Evolutionary conservation across 2,329 filamentous ascomycete genomes (phyloP).

Genomic region (Pseudogymnoascus sp.): DNA sequence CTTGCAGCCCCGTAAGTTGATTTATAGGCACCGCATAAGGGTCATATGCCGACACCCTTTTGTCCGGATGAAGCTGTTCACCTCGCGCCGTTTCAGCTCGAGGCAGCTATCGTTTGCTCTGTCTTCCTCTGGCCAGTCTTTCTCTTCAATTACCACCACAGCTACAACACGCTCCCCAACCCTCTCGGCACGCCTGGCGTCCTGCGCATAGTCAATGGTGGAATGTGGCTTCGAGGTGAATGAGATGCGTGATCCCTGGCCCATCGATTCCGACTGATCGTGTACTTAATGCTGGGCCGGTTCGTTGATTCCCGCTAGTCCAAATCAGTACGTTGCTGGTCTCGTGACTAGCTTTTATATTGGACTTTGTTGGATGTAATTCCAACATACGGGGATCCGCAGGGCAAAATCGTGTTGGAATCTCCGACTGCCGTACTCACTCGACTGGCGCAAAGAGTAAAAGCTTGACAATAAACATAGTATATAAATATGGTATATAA

Average conservation of each 20-base stretch:
- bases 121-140: neutral
- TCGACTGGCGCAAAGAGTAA: too few relatives aligned
- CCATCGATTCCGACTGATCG: constrained; percentile 15
- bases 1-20: neutral
- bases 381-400: too few relatives aligned
- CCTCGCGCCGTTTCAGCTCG: neutral
- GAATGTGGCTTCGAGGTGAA: constrained; percentile 12
- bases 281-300: too few relatives aligned
- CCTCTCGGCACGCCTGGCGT: constrained; percentile 11
- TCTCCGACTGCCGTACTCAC: too few relatives aligned
- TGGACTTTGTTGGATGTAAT: too few relatives aligned
- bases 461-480: too few relatives aligned
- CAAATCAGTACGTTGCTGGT: too few relatives aligned
- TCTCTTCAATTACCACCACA: neutral
- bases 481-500: too few relatives aligned
- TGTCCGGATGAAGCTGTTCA: neutral
- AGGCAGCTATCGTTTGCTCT: neutral
- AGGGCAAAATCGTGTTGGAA: too few relatives aligned
- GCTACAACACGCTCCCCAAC: constrained; percentile 10
- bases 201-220: constrained; percentile 16
- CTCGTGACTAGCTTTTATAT: too few relatives aligned
- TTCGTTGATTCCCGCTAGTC: too few relatives aligned
- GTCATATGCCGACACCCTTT: neutral
- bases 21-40: neutral
- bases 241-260: constrained; percentile 14